Evolutionary conservation across 768 basidiomycete genomes (phyloP), one percentile per base, ranked within the genome.

Genomic region (Auricularia sp.): DNA sequence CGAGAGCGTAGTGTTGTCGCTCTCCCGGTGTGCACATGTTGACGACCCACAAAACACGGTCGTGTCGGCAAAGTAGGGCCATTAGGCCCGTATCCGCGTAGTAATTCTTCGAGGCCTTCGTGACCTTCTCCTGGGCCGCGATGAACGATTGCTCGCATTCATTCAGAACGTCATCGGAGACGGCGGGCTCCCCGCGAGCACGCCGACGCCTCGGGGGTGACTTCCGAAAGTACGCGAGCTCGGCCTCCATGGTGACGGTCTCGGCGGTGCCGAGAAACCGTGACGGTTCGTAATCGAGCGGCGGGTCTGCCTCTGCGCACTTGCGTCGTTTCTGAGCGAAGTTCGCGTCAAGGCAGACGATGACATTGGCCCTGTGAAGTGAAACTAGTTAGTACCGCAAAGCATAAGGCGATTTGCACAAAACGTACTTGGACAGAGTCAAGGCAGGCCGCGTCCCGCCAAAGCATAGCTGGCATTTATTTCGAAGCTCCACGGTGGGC

Each of bases 11-110:
- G 61, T 37, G 56, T 36, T 67, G 66, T 6, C 45, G 39, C 62
- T 67, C 66, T 2, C 66, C 66, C 34, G 65, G 24, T 5, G 59
- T 56, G 18, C 45, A 54, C 29, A 67, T 65, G 61, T 67, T 67
- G 39, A 37, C 65, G 3, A 67, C n/a, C 3, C 21, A 62, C 4
- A 67, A 37, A 3, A 62, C 61, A 14, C 61, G 18, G 35, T 67
- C 66, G 45, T 67, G 66, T 3, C 44, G 54, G 35, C 66, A 67
- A 6, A 62, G 65, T 6, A 61, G 18, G 6, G 65, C 66, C 44
- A 67, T 65, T 3, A 67, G 59, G 7, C 65, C 66, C 36, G 65
- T 67, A 36, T 67, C 64, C 7, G 47, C 64, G 47, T 59, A 62
- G 45, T 51, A 65, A 39, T 47, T 62, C 34, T 42, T 59, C 18